Evolutionary conservation across 2,329 filamentous ascomycete species (phyloP).

Genomic region (Aureobasidium sp.): DNA sequence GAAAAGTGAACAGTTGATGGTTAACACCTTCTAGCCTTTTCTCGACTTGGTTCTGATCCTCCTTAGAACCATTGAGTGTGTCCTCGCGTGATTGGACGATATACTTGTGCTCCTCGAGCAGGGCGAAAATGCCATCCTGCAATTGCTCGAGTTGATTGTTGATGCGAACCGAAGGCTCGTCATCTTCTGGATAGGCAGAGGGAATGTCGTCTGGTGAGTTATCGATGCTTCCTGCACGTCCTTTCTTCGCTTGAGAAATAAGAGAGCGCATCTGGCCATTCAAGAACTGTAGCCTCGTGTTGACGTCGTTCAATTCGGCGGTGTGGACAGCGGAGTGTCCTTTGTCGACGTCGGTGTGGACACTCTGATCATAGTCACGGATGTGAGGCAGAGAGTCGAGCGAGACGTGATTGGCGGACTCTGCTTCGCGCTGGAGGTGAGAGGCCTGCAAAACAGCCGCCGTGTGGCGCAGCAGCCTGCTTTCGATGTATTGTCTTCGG

Average conservation of each 20-base stretch:
- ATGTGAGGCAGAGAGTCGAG: constrained; percentile 5
- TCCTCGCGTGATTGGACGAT: constrained; percentile 16
- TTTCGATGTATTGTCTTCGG: constrained; percentile 64
- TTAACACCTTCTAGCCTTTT: constrained; percentile 56
- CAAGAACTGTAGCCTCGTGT: constrained; percentile 23
- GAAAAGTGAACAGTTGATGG: constrained; percentile 46
- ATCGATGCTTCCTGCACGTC: constrained; percentile 8
- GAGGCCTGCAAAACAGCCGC: constrained; percentile 87
- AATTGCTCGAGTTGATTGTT: constrained; percentile 15
- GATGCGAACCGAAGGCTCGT: constrained; percentile 12
- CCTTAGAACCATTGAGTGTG: neutral
- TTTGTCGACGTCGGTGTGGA: constrained; percentile 14
- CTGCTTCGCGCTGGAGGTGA: constrained; percentile 51
- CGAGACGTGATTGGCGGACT: neutral
- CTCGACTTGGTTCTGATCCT: constrained; percentile 24
- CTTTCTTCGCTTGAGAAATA: constrained; percentile 12
- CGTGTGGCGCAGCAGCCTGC: constrained; percentile 76
- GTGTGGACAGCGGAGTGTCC: neutral
- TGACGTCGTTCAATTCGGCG: constrained; percentile 15
- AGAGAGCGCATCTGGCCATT: constrained; percentile 24
- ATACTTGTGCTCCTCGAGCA: constrained; percentile 13
- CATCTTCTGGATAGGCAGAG: constrained; percentile 12
- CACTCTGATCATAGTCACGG: constrained; percentile 14
- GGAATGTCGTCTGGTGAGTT: constrained; percentile 10
- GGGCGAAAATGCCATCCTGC: constrained; percentile 13